Evolutionary conservation across 1,284 basidiomycete genomes (phyloP).

Genomic region (Singerocomus inundabilis): DNA sequence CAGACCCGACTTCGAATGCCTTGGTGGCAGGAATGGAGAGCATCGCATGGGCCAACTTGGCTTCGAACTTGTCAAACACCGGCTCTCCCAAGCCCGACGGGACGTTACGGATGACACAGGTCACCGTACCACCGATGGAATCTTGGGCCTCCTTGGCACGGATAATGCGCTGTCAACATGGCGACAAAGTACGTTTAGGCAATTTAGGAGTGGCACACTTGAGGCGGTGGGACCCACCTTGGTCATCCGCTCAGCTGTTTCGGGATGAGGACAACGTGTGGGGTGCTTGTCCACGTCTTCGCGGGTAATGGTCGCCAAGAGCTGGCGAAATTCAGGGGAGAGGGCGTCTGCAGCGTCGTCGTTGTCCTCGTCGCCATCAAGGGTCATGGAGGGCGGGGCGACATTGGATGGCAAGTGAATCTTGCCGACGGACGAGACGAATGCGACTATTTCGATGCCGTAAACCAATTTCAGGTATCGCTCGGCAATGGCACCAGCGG

Average conservation of each 20-base stretch:
- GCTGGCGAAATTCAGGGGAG: conserved; percentile 78
- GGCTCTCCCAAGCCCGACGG: conserved; percentile 96
- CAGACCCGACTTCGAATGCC: conserved; percentile 96
- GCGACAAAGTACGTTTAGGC: conserved; percentile 5
- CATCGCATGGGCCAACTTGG: conserved; percentile 96
- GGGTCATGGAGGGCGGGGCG: conserved; percentile 40
- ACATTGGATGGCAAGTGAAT: conserved; percentile 70
- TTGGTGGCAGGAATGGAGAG: conserved; percentile 98
- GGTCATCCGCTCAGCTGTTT: conserved; percentile 89
- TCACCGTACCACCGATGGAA: conserved; percentile 96
- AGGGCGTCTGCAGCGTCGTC: conserved; percentile 79
- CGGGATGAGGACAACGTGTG: conserved; percentile 89
- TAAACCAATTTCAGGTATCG: conserved; percentile 88
- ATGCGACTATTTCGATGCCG: conserved; percentile 95
- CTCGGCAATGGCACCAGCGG: conserved; percentile 97
- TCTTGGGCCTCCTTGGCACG: conserved; percentile 89
- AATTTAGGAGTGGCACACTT: conserved; percentile 1
- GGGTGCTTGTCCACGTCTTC: conserved; percentile 86
- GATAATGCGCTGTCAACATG: conserved; percentile 72
- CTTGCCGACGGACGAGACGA: conserved; percentile 95
- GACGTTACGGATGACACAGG: conserved; percentile 90
- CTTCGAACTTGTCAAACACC: conserved; percentile 98
- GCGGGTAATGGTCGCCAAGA: conserved; percentile 81
- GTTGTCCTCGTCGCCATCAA: conserved; percentile 52
- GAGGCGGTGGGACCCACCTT: conserved; percentile 47